A percentile compares a stretch with the other conserved stretches of the same genome.
These are phyloP conservation scores for Carnegiea gigantea DNA, from an alignment of 179 eudicot genomes.

Conservation along the genomic window DNA sequence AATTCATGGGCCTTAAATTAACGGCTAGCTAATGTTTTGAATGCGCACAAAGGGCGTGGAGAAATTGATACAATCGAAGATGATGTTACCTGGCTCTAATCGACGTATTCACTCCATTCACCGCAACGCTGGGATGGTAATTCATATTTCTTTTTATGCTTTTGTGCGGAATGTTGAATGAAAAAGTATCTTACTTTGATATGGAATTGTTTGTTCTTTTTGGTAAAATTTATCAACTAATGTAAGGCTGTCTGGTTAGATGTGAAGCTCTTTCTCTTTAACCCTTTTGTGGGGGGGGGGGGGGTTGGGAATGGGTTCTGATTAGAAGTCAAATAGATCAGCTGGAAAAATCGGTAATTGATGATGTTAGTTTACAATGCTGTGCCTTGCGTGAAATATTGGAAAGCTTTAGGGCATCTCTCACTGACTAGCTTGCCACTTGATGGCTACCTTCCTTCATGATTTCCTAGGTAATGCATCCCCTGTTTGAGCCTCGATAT, in stretches of 20 bases:
- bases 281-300: not conserved
- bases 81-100: conserved; percentile 94
- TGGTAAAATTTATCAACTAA: not conserved
- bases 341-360: not conserved
- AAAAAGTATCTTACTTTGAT: not conserved
- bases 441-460: not conserved
- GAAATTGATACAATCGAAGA: conserved; percentile 85
- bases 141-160: not conserved
- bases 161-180: no score
- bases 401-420: not conserved
- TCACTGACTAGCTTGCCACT: not conserved
- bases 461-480: not conserved
- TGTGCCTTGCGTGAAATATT: no score
- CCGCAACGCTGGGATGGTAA: conserved; percentile 94
- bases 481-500: not conserved
- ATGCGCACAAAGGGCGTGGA: conserved; percentile 66
- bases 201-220: not conserved
- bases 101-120: conserved; percentile 87
- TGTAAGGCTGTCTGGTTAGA: not conserved
- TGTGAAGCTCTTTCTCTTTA: not conserved
- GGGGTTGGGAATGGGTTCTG: not conserved
- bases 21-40: not conserved
- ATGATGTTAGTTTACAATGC: not conserved
- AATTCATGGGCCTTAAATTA: no score
- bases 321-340: not conserved